These are phyloP conservation scores for Massariosphaeria phaeospora DNA, from an alignment of 495 filamentous ascomycete genomes.

Conservation along the genomic window DNA sequence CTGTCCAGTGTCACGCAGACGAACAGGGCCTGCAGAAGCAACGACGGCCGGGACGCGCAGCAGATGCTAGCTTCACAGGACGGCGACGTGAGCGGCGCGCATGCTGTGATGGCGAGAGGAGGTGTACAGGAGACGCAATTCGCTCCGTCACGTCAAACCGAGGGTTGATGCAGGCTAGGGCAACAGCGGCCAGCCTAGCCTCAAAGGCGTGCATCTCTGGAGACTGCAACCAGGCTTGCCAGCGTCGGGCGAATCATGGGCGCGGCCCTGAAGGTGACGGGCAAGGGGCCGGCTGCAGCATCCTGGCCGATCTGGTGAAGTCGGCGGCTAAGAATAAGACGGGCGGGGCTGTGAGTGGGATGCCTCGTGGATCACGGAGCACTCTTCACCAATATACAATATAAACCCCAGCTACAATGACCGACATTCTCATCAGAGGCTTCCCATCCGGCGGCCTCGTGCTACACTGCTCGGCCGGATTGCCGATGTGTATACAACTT, in stretches of 20 bases:
- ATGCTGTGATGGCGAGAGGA: constrained; percentile 4
- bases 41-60: constrained; percentile 19
- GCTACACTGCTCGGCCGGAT: too few species aligned
- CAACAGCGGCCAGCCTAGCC: constrained; percentile 14
- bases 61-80: constrained; percentile 17
- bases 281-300: constrained; percentile 17
- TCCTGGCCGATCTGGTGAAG: constrained; percentile 2
- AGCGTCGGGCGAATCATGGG: constrained; percentile 12
- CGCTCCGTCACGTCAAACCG: constrained; percentile 7
- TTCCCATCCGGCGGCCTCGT: too few species aligned
- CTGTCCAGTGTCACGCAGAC: constrained; percentile 23
- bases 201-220: background rate
- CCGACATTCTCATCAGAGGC: too few species aligned
- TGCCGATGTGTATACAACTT: too few species aligned
- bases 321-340: constrained; percentile 31
- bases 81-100: constrained; percentile 6
- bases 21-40: constrained; percentile 25
- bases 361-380: too few species aligned
- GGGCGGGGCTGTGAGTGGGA: background rate
- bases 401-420: too few species aligned
- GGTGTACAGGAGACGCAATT: constrained; percentile 11
- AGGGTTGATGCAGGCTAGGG: background rate
- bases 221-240: constrained; percentile 2
- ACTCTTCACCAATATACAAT: too few species aligned
- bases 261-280: background rate